Conservation (phyloP, 768 basidiomycete species). For the Termitomyces eurrhizus region DNA sequence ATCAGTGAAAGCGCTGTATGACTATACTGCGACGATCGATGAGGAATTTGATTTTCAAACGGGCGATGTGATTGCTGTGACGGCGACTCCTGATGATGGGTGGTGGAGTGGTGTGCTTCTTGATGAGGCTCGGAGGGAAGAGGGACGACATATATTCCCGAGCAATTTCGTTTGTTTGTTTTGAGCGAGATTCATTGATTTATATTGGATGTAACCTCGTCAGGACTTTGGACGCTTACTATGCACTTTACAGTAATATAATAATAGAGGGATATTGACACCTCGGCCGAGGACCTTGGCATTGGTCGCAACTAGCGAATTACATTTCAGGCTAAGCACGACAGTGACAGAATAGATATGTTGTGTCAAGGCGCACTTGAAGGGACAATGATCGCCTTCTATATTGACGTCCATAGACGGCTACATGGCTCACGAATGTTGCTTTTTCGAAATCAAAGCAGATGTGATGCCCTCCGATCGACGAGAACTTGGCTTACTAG, state of each 20-base stretch:
- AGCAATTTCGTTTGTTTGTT: slow-evolving; percentile 86
- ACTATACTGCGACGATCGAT: slow-evolving; percentile 78
- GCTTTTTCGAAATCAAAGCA: neutral
- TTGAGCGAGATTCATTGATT: slow-evolving; percentile 23
- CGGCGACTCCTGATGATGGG: slow-evolving; percentile 90
- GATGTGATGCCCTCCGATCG: neutral
- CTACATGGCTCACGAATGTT: neutral
- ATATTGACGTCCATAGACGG: neutral
- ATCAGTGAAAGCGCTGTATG: slow-evolving; percentile 83
- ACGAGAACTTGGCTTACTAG: neutral
- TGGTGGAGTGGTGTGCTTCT: slow-evolving; percentile 95
- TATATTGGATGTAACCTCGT: neutral
- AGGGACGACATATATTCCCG: slow-evolving; percentile 77
- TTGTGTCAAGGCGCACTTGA: neutral
- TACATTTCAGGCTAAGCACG: neutral
- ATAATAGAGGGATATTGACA: neutral
- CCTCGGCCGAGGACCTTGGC: neutral
- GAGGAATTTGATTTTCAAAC: slow-evolving; percentile 97
- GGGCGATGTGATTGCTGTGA: slow-evolving; percentile 96
- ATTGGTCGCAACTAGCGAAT: neutral
- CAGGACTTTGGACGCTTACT: neutral
- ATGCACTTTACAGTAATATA: slow-evolving; percentile 7
- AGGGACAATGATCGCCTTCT: neutral
- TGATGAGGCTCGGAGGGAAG: slow-evolving; percentile 65
- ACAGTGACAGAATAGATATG: neutral